Evolutionary conservation across 805 yeast genomes (phyloP).

Genomic region (Saccharomycopsis babjevae): DNA sequence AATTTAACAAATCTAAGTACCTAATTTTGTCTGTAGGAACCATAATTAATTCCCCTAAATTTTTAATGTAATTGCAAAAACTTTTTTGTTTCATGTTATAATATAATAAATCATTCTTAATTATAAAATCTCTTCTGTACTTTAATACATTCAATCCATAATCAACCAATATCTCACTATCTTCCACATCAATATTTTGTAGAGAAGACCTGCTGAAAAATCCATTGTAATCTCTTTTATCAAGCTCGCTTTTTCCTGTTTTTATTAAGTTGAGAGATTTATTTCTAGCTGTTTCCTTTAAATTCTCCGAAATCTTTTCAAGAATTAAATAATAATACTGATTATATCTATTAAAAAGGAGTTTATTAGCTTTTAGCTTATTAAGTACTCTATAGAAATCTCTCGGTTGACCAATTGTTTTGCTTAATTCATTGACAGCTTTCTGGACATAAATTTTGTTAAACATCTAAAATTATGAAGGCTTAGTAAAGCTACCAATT

Average conservation of each 20-base stretch:
- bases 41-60: background rate
- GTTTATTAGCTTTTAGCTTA: background rate
- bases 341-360: background rate
- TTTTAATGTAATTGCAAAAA: background rate
- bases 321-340: slow-evolving; percentile 1
- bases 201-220: background rate
- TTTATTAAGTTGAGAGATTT: background rate
- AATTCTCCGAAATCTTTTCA: background rate
- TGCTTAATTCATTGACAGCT: background rate
- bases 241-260: background rate
- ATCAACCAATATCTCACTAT: background rate
- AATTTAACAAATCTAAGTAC: background rate
- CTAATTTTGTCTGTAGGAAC: background rate
- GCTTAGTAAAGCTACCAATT: background rate
- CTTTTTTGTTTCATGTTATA: background rate
- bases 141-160: background rate
- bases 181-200: background rate
- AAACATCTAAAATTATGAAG: background rate
- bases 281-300: background rate
- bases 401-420: background rate
- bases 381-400: slow-evolving; percentile 2
- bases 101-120: background rate
- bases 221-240: background rate
- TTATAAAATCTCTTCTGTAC: background rate
- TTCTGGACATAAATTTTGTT: background rate